Evolutionary conservation across 495 filamentous ascomycete species (phyloP).

Genomic region (Penicillium atrosanguineum): DNA sequence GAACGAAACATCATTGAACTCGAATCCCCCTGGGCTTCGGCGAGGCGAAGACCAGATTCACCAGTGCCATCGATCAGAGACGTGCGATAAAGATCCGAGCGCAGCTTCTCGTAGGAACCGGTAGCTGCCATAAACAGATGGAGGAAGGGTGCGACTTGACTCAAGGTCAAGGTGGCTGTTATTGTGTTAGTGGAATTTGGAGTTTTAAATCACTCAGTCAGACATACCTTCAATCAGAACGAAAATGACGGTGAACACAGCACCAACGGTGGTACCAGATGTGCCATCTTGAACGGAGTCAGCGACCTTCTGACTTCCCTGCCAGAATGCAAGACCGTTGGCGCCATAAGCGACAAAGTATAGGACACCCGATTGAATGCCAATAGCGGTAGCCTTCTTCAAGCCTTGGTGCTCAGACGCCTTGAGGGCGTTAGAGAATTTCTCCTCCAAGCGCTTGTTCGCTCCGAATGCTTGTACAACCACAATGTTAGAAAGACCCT

Average conservation of each 20-base stretch:
- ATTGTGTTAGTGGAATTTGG: conserved; percentile 10
- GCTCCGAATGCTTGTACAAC: conserved; percentile 53
- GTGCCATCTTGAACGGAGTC: conserved; percentile 36
- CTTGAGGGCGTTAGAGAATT: conserved; percentile 48
- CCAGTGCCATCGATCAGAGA: conserved; percentile 49
- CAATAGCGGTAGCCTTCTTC: conserved; percentile 58
- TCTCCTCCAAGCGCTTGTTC: conserved; percentile 47
- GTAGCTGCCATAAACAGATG: conserved; percentile 58
- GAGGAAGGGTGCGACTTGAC: conserved; percentile 61
- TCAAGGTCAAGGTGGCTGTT: conserved; percentile 58
- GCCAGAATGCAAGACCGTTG: conserved; percentile 66
- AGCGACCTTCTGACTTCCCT: conserved; percentile 55
- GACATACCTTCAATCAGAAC: conserved; percentile 59
- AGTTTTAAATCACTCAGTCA: not conserved
- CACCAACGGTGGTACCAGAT: conserved; percentile 47
- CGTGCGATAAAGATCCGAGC: conserved; percentile 49
- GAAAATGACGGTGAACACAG: conserved; percentile 65
- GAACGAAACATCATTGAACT: conserved; percentile 56
- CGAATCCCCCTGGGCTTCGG: conserved; percentile 42
- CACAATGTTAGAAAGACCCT: conserved; percentile 44
- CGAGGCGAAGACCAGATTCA: conserved; percentile 32
- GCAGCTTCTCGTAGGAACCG: conserved; percentile 50
- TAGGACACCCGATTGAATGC: conserved; percentile 59
- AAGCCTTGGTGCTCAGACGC: conserved; percentile 43
- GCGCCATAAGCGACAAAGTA: conserved; percentile 66